These are phyloP conservation scores for Hypomyces rosellus DNA, from an alignment of 2,329 filamentous ascomycete genomes.

Conservation along the genomic window DNA sequence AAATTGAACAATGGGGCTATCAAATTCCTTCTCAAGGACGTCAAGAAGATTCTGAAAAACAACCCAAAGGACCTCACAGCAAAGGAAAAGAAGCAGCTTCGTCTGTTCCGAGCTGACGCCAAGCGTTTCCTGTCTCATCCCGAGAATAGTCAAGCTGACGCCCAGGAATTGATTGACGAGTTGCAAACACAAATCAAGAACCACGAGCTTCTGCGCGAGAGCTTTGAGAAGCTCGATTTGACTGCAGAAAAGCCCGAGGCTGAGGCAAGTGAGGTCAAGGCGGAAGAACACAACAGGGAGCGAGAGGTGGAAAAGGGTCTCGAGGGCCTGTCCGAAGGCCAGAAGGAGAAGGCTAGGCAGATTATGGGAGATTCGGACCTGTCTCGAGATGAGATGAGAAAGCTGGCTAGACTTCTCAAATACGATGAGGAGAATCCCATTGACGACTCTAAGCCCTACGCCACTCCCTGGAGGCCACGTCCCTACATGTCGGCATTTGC, in stretches of 20 bases:
- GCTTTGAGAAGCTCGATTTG: constrained; percentile 24
- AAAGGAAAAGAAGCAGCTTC: constrained; percentile 69
- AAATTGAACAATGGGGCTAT: constrained; percentile 20
- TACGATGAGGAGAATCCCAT: constrained; percentile 68
- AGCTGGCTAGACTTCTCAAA: constrained; percentile 51
- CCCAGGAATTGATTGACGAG: constrained; percentile 25
- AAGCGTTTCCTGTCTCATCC: constrained; percentile 49
- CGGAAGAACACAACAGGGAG: constrained; percentile 22
- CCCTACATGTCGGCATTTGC: constrained; percentile 87
- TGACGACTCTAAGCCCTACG: constrained; percentile 75
- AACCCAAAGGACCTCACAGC: constrained; percentile 51
- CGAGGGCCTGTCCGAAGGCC: constrained; percentile 26
- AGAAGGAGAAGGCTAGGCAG: constrained; percentile 26
- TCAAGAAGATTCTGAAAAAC: constrained; percentile 31
- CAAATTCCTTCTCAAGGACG: constrained; percentile 25
- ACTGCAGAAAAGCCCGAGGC: constrained; percentile 14
- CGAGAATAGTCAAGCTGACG: constrained; percentile 24
- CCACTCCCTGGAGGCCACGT: constrained; percentile 82
- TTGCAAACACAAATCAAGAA: constrained; percentile 28
- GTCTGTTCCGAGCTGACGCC: constrained; percentile 62
- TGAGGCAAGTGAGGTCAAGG: constrained; percentile 11
- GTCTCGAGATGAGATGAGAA: constrained; percentile 44
- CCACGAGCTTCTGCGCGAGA: constrained; percentile 25
- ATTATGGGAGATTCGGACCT: constrained; percentile 30
- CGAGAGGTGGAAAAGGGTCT: constrained; percentile 29